Evolutionary conservation across 1,284 basidiomycete genomes (phyloP).

Genomic region (Mrakiaceae sp.): DNA sequence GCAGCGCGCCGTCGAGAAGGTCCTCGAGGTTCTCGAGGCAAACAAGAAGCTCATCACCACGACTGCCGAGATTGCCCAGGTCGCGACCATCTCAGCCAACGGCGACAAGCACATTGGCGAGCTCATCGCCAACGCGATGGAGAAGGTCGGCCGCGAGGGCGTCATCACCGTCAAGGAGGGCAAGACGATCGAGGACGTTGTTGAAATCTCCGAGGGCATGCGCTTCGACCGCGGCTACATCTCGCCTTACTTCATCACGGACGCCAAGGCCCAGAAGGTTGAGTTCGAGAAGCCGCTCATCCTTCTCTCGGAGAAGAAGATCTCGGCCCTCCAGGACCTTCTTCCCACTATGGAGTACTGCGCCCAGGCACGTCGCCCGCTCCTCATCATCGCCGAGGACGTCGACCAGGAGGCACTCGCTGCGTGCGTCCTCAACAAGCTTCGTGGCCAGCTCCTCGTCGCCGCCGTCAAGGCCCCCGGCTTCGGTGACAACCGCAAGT

Average conservation of each 20-base stretch:
- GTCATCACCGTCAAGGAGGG: conserved; percentile 99
- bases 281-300: conserved; percentile 96
- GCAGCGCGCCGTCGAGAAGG: conserved; percentile 91
- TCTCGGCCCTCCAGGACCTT: conserved; percentile 87
- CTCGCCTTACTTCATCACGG: conserved; percentile 97
- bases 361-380: conserved; percentile 78
- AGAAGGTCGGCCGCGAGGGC: conserved; percentile 98
- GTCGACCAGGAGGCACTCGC: conserved; percentile 95
- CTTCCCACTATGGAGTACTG: conserved; percentile 87
- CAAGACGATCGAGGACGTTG: conserved; percentile 80
- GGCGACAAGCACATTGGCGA: conserved; percentile 88
- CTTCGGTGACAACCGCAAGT: conserved; percentile 98
- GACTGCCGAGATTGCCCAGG: conserved; percentile 92
- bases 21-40: conserved; percentile 79
- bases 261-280: conserved; percentile 92
- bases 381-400: conserved; percentile 95
- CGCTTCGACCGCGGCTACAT: conserved; percentile 98
- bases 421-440: conserved; percentile 96
- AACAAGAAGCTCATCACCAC: conserved; percentile 94
- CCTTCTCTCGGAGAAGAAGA: conserved; percentile 96
- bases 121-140: conserved; percentile 98
- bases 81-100: conserved; percentile 97
- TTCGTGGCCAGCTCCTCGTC: conserved; percentile 88
- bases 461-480: conserved; percentile 93
- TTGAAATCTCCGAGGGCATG: conserved; percentile 99